Evolutionary conservation across 768 basidiomycete species (phyloP), one percentile per base, ranked within the genome.

Genomic region (Hygrocybe punicea): DNA sequence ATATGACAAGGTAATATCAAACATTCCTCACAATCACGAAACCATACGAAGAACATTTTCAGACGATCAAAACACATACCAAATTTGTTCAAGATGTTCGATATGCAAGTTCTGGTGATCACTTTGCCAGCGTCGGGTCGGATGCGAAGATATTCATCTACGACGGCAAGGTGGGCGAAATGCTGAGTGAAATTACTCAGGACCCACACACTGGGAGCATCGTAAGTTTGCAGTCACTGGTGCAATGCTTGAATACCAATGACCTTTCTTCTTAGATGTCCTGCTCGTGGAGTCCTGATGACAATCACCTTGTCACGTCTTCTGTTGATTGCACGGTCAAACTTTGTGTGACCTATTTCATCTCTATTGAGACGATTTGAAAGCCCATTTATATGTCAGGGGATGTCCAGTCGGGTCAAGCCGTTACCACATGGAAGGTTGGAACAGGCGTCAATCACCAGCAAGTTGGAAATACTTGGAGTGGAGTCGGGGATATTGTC

Each of bases 11-110:
- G 91, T 82, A 48, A 3, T 13, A 1, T 14, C 19, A 39, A 44
- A 14, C 42, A 35, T 21, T 10, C 24, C 36, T 24, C 24, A 10
- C 14, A n/a, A 29, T 9, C 2, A 1, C 16, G 6, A 2, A 40
- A 51, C 29, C 6, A 19, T 42, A 21, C 34, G 49, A 51, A 33
- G 8, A 2, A 10, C 3, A 21, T 29, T 33, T 47, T 14, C 48
- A 92, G 89, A 83, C 85, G 10, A 88, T 97, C 73, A 86, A 84
- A 70, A 88, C 87, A 2, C 96, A 98, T 69, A 88, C 86, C 13
- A 91, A 89, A 69, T 97, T 95, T 65, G 90, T 98, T 14, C 92
- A 96, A 71, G 93, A 96, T 58, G 83, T 98, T 35, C 82, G 84
- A 53, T 98, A 85, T 67, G 79, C 93, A 0, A 84, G 86, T 0